Evolutionary conservation across 106 monocot species (phyloP), one percentile per base, ranked within the genome.

Genomic region (Dendrobium huoshanense): DNA sequence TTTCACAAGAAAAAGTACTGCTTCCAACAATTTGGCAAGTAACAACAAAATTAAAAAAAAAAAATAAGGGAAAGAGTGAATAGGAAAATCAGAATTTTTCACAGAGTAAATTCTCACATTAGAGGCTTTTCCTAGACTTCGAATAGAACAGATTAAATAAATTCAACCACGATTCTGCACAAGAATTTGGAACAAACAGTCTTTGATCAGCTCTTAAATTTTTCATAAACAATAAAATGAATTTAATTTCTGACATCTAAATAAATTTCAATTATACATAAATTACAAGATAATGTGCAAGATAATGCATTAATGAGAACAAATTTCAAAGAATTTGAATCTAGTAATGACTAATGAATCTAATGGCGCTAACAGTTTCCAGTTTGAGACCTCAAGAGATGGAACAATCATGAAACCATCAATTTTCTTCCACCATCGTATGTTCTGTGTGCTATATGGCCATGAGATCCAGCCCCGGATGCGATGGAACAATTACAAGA

Each of bases 231-330:
- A 74, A 74, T 74, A 13, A 73, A 86, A 77, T 86, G 77, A 86
- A 86, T 83, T 83, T 70, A 86, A 83, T 86, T 29, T 41, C 77
- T 82, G 82, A 47, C 80, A 77, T 85, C 88, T 85, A 87, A 72
- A 81, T 78, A 79, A 80, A 83, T 64, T 77, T 83, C 61, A 44
- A 86, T 78, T 77, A 59, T 80, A 90, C 85, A 90, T 86, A 91
- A 75, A 73, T 90, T 86, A 90, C 88, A 90, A 68, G 78, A 79
- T 75, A 72, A 64, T 59, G 42, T 73, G 72, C 78, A 79, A 81
- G 49, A 82, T 73, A 80, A 85, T 85, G 87, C 83, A 88, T 47
- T 68, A 85, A 73, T 79, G 73, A 58, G 79, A 82, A 80, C 42
- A 82, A 84, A 65, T 79, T 82, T 78, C 80, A 84, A 74, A 70